These are phyloP conservation scores for Stevia rebaudiana DNA, from an alignment of 140 eudicot genomes.

Conservation along the genomic window DNA sequence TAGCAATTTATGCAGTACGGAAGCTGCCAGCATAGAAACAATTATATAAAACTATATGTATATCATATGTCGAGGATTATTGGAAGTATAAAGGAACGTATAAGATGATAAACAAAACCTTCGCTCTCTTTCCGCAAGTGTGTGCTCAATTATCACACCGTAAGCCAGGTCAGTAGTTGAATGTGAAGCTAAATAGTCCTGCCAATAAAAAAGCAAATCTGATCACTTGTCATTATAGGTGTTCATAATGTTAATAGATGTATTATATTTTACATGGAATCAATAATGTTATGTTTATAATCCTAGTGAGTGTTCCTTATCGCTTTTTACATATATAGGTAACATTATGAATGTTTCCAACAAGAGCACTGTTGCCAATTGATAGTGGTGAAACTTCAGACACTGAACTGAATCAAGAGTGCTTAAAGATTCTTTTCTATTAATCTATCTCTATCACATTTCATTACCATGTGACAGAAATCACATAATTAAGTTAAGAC, in stretches of 20 bases:
- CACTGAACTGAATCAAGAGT: constrained; percentile 4
- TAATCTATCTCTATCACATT: constrained; percentile 2
- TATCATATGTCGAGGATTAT: constrained; percentile 2
- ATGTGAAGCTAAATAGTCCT: constrained; percentile 87
- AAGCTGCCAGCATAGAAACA: background rate
- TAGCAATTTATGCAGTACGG: constrained; percentile 13
- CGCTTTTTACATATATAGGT: constrained; percentile 5
- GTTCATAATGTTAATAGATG: constrained; percentile 3
- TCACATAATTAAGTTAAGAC: background rate
- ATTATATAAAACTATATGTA: background rate
- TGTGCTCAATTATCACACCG: constrained; percentile 86
- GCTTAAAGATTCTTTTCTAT: background rate
- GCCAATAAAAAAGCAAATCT: constrained; percentile 33
- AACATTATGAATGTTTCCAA: constrained; percentile 1
- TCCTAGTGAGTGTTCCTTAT: background rate
- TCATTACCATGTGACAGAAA: constrained; percentile 4
- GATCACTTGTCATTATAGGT: constrained; percentile 19
- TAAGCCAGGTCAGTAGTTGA: constrained; percentile 91
- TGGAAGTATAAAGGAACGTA: background rate
- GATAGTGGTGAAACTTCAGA: constrained; percentile 1
- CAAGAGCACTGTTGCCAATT: background rate
- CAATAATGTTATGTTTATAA: constrained; percentile 1
- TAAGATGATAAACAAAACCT: constrained; percentile 36
- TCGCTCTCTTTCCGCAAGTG: constrained; percentile 97
- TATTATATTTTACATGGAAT: background rate